Percentiles rank a stretch among this genome's conserved stretches.
These are phyloP conservation scores for Crotalaria pallida DNA, from an alignment of 306 rosid species.

Conservation along the genomic window DNA sequence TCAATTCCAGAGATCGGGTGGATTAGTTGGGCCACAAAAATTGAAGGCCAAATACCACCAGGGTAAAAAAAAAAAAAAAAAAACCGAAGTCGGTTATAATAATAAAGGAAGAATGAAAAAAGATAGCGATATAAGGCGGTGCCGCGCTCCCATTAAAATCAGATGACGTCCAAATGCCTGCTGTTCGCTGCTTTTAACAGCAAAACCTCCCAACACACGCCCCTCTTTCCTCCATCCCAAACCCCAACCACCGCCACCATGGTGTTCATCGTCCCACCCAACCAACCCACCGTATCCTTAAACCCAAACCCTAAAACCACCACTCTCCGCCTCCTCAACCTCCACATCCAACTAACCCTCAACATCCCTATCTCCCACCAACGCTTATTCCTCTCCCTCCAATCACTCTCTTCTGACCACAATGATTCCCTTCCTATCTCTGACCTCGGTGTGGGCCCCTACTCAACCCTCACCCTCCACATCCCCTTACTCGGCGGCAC, in stretches of 20 bases:
- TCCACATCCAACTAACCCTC: slow-evolving; percentile 37
- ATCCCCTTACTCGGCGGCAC: slow-evolving; percentile 39
- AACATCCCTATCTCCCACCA: slow-evolving; percentile 44
- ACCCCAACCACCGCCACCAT: slow-evolving; percentile 9
- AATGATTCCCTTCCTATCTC: slow-evolving; percentile 42
- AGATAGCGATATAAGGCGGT: too few species aligned
- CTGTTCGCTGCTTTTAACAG: too few species aligned
- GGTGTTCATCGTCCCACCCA: slow-evolving; percentile 62
- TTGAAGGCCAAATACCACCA: too few species aligned
- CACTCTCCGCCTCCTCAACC: slow-evolving; percentile 48
- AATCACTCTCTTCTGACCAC: background rate
- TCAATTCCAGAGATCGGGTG: too few species aligned
- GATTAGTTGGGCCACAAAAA: too few species aligned
- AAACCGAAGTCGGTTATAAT: too few species aligned
- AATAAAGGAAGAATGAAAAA: too few species aligned
- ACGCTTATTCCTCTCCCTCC: slow-evolving; percentile 60
- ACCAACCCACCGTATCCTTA: slow-evolving; percentile 44
- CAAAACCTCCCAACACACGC: too few species aligned
- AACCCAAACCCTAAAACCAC: slow-evolving; percentile 57
- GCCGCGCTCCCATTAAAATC: too few species aligned
- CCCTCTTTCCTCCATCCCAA: background rate
- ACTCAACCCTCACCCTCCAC: slow-evolving; percentile 40
- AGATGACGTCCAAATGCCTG: too few species aligned
- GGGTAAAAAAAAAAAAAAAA: too few species aligned
- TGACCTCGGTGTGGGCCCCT: slow-evolving; percentile 40